Base-by-base conservation (phyloP, 495 filamentous ascomycete species). In the Neurospora terricola region DNA sequence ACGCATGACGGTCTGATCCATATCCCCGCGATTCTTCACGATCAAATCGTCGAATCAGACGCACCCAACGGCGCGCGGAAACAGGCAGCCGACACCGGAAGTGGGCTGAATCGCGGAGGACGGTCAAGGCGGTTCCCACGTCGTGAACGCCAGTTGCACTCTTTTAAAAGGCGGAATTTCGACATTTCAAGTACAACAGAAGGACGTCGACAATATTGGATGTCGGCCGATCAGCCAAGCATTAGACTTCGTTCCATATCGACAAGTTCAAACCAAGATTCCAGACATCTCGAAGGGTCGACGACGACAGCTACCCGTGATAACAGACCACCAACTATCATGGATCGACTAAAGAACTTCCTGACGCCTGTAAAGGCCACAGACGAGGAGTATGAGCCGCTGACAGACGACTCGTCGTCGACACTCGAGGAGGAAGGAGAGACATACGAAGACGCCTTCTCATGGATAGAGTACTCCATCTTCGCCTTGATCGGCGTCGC, bases 401-500 rank as follows among this genome's bases (percentile, higher is more conserved):
- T 91, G 43, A 70, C 73, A 5, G 78, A 84, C 83, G 81, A 84
- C 27, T 83, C 82, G 12, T 83, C 82, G 10, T 78, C 69, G 9
- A 73, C 80, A 16, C 23, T 77, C 9, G 30, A 30, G 54, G 54
- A 16, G 54, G 82, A 82, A 14, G 79, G 80, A 30, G 75, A 79
- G 12, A 71, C 73, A 9, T 75, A 75, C 62, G 76, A 79, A 7
- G 84, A 82, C 38, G 84, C 84, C n/a, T 92, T 93, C 81, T 93
- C 91, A 69, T 91, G 89, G 87, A 79, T 93, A 62, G 91, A 95
- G 78, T 99, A 99, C 84, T 82, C 80, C 70, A 87, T 97, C 71
- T 99, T 98, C 80, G 82, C 91, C 72, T 81, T 97, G n/a, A 86
- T 98, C 27, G 96, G 96, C 68, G 84, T 96, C 21, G 91, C 94